phyloP scores from a whole-genome alignment of 1,284 basidiomycete species.

The Ustilago crameri region DNA sequence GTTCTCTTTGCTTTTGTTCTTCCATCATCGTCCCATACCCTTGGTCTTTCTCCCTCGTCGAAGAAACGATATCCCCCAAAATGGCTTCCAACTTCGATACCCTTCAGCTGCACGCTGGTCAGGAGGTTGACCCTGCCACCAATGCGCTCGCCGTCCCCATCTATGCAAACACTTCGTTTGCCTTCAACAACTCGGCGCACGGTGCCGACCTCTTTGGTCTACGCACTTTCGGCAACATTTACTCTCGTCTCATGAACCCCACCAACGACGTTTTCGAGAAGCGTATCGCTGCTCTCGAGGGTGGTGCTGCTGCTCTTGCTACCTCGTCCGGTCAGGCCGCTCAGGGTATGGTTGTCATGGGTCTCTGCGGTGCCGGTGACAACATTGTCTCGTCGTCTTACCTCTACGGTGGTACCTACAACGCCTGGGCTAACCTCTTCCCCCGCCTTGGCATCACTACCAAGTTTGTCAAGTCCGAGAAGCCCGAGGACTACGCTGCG shows the following conservation, averaged over 20 bases:
- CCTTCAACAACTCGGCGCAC: constrained; percentile 71
- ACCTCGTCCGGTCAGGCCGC: constrained; percentile 83
- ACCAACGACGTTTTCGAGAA: constrained; percentile 87
- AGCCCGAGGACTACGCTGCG: constrained; percentile 76
- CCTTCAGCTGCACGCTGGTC: constrained; percentile 79
- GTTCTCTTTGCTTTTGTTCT: not conserved
- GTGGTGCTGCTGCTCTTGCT: constrained; percentile 82
- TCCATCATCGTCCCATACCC: constrained; percentile 2
- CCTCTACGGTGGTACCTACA: constrained; percentile 76
- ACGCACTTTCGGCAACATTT: constrained; percentile 74
- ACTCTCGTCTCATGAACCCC: constrained; percentile 79
- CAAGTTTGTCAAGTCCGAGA: constrained; percentile 78
- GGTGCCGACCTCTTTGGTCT: constrained; percentile 84
- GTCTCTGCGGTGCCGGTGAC: constrained; percentile 78
- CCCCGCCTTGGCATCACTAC: constrained; percentile 80
- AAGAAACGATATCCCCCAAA: constrained; percentile 6
- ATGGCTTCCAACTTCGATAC: constrained; percentile 64
- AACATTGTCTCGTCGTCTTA: constrained; percentile 78
- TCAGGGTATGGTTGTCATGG: constrained; percentile 77
- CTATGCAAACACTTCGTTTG: constrained; percentile 71
- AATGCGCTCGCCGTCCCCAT: constrained; percentile 84
- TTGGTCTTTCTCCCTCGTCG: not conserved
- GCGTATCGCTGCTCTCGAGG: constrained; percentile 83
- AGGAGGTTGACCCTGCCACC: constrained; percentile 77
- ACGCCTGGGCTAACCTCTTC: constrained; percentile 82